A percentile compares a stretch with the other conserved stretches of the same genome.
Evolutionary conservation across 2,329 filamentous ascomycete species (phyloP).

Genomic region (Alternaria triticina): DNA sequence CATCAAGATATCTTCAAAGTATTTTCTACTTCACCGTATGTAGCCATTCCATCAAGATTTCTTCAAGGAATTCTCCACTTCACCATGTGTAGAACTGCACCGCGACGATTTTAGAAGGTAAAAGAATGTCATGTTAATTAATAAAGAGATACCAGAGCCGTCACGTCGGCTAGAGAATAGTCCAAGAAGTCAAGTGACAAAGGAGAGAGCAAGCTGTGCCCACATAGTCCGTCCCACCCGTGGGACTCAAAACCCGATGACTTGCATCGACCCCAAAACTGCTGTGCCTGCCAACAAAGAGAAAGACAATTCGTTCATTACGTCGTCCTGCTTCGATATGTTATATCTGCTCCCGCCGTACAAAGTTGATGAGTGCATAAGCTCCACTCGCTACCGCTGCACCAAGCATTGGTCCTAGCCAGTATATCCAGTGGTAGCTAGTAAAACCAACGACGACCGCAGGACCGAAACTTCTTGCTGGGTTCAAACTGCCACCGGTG

Average conservation of each 20-base stretch:
- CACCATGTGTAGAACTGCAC: background rate
- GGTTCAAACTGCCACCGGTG: slow-evolving; percentile 56
- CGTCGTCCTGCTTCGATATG: slow-evolving; percentile 3
- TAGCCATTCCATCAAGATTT: background rate
- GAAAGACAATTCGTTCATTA: background rate
- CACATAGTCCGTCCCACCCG: background rate
- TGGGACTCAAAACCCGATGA: background rate
- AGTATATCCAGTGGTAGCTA: slow-evolving; percentile 48
- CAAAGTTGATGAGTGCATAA: slow-evolving; percentile 51
- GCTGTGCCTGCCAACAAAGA: background rate
- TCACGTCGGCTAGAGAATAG: background rate
- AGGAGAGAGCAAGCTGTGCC: background rate
- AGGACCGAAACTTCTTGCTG: slow-evolving; percentile 55
- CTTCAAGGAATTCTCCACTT: background rate
- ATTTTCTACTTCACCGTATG: too few relatives aligned
- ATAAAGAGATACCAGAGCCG: background rate
- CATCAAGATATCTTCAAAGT: background rate
- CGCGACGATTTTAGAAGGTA: background rate
- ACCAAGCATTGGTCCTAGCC: slow-evolving; percentile 53
- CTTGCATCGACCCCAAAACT: background rate
- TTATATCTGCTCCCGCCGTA: slow-evolving; percentile 5
- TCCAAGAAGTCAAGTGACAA: background rate
- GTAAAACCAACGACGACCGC: slow-evolving; percentile 50
- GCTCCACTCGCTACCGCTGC: slow-evolving; percentile 54
- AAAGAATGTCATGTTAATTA: background rate